Percentiles rank a stretch among this genome's conserved stretches.
These are phyloP conservation scores for Exophiala bonariae DNA, from an alignment of 2,329 filamentous ascomycete genomes.

Conservation along the genomic window DNA sequence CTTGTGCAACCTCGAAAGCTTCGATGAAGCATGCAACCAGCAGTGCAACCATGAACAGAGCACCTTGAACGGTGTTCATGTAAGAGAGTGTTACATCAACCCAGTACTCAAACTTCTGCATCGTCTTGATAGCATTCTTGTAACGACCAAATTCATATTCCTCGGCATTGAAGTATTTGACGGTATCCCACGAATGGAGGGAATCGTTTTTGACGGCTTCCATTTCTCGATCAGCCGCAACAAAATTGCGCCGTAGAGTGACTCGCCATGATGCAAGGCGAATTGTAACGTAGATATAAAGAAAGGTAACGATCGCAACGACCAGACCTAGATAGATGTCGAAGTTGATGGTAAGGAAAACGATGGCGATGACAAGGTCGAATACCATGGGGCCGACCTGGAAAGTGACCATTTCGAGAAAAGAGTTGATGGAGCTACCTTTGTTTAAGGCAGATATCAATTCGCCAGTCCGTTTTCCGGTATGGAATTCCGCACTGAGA, in stretches of 20 bases:
- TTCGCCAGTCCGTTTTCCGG: conserved; percentile 95
- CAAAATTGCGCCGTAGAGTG: conserved; percentile 88
- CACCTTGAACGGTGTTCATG: conserved; percentile 78
- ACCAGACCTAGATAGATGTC: conserved; percentile 89
- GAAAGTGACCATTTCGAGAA: conserved; percentile 94
- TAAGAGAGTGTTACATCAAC: conserved; percentile 74
- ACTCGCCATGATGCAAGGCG: conserved; percentile 92
- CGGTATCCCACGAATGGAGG: conserved; percentile 96
- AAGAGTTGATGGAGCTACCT: conserved; percentile 92
- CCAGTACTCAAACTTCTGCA: conserved; percentile 72
- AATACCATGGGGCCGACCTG: conserved; percentile 93
- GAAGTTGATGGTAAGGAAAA: conserved; percentile 74
- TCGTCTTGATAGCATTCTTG: conserved; percentile 67
- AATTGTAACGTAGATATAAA: conserved; percentile 94
- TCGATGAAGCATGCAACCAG: conserved; percentile 71
- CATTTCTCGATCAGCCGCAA: conserved; percentile 90
- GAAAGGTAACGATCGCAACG: conserved; percentile 86
- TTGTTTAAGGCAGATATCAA: conserved; percentile 95
- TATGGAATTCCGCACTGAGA: conserved; percentile 91
- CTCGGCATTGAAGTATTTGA: conserved; percentile 88
- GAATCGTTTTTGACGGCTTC: conserved; percentile 99
- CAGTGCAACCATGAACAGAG: conserved; percentile 77
- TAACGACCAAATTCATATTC: conserved; percentile 76
- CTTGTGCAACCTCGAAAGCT: conserved; percentile 73
- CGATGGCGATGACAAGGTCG: conserved; percentile 81